A percentile compares a stretch with the other conserved stretches of the same genome.
Conservation (phyloP, 768 basidiomycete species). For the Rhizopogon vinicolor region DNA sequence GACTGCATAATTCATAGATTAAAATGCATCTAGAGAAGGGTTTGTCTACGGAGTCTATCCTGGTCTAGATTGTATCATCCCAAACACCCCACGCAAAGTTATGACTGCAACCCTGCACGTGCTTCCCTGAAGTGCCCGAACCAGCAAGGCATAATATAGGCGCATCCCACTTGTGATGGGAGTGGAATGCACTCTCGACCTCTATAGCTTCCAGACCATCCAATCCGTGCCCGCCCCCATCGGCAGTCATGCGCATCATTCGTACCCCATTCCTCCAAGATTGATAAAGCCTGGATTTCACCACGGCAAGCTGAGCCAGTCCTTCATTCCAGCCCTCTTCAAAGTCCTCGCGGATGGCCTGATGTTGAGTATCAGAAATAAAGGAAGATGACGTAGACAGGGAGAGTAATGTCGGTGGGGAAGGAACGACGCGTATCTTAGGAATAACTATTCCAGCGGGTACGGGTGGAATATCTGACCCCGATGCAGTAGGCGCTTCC, state of each 20-base stretch:
- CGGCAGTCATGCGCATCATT: slow-evolving; percentile 36
- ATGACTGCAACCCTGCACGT: slow-evolving; percentile 36
- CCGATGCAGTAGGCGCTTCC: slow-evolving; percentile 18
- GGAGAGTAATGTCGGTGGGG: slow-evolving; percentile 43
- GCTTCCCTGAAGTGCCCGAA: slow-evolving; percentile 15
- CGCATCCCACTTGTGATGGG: slow-evolving; percentile 8
- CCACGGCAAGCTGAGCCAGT: slow-evolving; percentile 45
- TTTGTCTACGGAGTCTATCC: neutral
- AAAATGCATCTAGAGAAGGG: neutral
- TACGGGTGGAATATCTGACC: slow-evolving; percentile 8
- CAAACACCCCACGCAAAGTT: slow-evolving; percentile 26
- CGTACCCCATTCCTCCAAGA: slow-evolving; percentile 44
- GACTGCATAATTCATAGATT: neutral
- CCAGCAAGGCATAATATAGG: slow-evolving; percentile 40
- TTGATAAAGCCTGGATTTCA: slow-evolving; percentile 38
- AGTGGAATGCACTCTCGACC: slow-evolving; percentile 24
- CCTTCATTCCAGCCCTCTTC: slow-evolving; percentile 62
- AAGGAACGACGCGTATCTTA: slow-evolving; percentile 56
- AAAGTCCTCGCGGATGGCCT: slow-evolving; percentile 46
- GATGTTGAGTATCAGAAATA: slow-evolving; percentile 30
- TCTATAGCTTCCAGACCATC: slow-evolving; percentile 29
- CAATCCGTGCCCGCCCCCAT: slow-evolving; percentile 27
- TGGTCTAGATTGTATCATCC: slow-evolving; percentile 26
- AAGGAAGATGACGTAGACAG: slow-evolving; percentile 38
- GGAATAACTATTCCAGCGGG: slow-evolving; percentile 13